Base-by-base conservation (phyloP, 768 basidiomycete genomes). In the Lactifluus subvellereus region DNA sequence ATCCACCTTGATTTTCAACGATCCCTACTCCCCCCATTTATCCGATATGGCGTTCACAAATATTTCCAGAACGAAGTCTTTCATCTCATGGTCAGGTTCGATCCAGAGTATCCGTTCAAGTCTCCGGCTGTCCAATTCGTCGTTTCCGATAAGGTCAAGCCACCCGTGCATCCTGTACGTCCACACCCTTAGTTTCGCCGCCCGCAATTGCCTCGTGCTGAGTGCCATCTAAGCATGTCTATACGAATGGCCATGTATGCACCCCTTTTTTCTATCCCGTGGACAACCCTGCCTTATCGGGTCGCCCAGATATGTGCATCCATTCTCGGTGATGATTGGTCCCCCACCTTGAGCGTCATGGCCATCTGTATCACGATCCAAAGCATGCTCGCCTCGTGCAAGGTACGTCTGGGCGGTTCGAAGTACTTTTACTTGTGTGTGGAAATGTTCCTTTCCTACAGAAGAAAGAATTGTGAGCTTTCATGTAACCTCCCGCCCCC, bases 351-450 rank as follows among this genome's bases (percentile, higher is more conserved):
- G 66, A 91, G 87, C 64, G 90, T 91, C 22, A 79, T 86, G 32
- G 82, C 89, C 2, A 84, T 94, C 48, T 93, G 90, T 69, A 82
- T 93, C 18, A 94, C 92, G 4, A 74, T 95, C 52, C 93, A 94
- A 76, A 91, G 89, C 69, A 95, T 95, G 93, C 80, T 95, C 61
- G 93, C 91, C 27, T 91, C 89, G 7, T 92, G 89, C 83, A 94
- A 91, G 85, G 91, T 89, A 43, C 20, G 74, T 58, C 65, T 51
- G 66, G 62, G 51, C n/a, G 42, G 50, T 16, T 48, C 16, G 11
- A 40, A 47, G 14, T 33, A 33, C 40, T 33, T 33, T 58, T 48
- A 49, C 47, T 42, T 11, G 53, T 52, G 33, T 43, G n/a, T 59
- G 43, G 43, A 47, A 45, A 18, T 18, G 49, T 51, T 43, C 38